Conservation (phyloP, 257 asterid genomes). For the Lavandula angustifolia region DNA sequence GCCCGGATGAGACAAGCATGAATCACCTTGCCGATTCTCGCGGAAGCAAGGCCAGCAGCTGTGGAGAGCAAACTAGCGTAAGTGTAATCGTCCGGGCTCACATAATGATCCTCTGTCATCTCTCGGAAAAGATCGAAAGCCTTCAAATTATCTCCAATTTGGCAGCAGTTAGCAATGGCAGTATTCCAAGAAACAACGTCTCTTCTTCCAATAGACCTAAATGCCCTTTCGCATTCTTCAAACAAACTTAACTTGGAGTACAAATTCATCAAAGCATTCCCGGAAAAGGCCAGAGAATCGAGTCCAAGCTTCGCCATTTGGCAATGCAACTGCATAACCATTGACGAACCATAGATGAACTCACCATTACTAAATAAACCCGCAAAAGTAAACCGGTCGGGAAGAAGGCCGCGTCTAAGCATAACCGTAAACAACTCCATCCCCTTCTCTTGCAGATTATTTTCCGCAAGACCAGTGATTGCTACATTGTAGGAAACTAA, state of each 20-base stretch:
- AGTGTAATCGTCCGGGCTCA: constrained; percentile 53
- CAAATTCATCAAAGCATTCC: constrained; percentile 54
- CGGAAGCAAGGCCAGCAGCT: constrained; percentile 55
- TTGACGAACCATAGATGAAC: constrained; percentile 36
- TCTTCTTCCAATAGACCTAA: constrained; percentile 45
- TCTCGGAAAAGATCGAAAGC: constrained; percentile 54
- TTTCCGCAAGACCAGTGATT: constrained; percentile 65
- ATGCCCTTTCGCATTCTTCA: constrained; percentile 51
- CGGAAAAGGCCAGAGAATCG: constrained; percentile 50
- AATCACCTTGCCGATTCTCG: constrained; percentile 59
- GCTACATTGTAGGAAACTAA: constrained; percentile 59
- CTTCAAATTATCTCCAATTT: constrained; percentile 46
- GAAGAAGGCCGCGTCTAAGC: constrained; percentile 50
- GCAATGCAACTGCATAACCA: constrained; percentile 59
- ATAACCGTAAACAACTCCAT: constrained; percentile 53
- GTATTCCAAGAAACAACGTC: constrained; percentile 76
- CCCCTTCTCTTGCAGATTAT: constrained; percentile 49
- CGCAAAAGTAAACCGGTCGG: constrained; percentile 72
- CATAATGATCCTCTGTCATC: constrained; percentile 41
- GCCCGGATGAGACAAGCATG: constrained; percentile 58
- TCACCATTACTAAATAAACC: constrained; percentile 56
- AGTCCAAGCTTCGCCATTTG: constrained; percentile 57
- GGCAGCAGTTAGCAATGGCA: constrained; percentile 53
- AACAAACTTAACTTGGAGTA: constrained; percentile 52
- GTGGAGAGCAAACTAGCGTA: constrained; percentile 65